phyloP scores from a whole-genome alignment of 768 basidiomycete genomes.

The Pluteus cervinus region DNA sequence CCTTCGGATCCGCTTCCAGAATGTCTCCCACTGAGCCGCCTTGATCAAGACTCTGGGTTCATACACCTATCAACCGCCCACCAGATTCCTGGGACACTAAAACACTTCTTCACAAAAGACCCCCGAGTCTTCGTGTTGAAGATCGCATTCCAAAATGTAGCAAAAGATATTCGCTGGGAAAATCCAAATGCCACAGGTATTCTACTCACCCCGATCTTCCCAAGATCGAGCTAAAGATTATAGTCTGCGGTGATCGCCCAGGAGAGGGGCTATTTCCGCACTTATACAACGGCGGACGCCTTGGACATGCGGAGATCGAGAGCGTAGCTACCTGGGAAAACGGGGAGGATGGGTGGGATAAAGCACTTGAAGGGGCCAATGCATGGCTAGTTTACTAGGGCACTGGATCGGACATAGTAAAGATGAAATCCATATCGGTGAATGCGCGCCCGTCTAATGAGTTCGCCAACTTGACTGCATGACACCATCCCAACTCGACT shows the following conservation, averaged over 20 bases:
- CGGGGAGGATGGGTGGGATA: slow-evolving; percentile 24
- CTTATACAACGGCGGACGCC: slow-evolving; percentile 37
- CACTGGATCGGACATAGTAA: too few species aligned
- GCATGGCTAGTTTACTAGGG: slow-evolving; percentile 30
- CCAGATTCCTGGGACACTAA: slow-evolving; percentile 42
- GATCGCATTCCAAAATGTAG: slow-evolving; percentile 33
- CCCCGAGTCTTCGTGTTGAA: slow-evolving; percentile 35
- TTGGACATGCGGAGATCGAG: slow-evolving; percentile 42
- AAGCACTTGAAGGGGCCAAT: slow-evolving; percentile 12
- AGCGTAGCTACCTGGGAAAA: slow-evolving; percentile 24
- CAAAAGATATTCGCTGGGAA: slow-evolving; percentile 43
- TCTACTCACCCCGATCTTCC: neutral
- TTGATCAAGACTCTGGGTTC: slow-evolving; percentile 42
- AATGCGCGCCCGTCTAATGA: too few species aligned
- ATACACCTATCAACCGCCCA: slow-evolving; percentile 51
- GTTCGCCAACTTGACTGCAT: too few species aligned
- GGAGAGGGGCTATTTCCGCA: slow-evolving; percentile 48
- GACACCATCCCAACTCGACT: too few species aligned
- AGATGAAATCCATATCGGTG: too few species aligned
- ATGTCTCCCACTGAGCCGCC: slow-evolving; percentile 40
- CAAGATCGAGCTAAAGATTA: neutral
- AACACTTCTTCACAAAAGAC: slow-evolving; percentile 37
- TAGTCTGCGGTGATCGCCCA: slow-evolving; percentile 36
- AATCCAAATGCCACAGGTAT: slow-evolving; percentile 29
- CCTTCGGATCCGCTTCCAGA: slow-evolving; percentile 36